Percentiles rank a stretch among this genome's conserved stretches.
phyloP scores from a whole-genome alignment of 106 monocot species.

The Vanilla planifolia region DNA sequence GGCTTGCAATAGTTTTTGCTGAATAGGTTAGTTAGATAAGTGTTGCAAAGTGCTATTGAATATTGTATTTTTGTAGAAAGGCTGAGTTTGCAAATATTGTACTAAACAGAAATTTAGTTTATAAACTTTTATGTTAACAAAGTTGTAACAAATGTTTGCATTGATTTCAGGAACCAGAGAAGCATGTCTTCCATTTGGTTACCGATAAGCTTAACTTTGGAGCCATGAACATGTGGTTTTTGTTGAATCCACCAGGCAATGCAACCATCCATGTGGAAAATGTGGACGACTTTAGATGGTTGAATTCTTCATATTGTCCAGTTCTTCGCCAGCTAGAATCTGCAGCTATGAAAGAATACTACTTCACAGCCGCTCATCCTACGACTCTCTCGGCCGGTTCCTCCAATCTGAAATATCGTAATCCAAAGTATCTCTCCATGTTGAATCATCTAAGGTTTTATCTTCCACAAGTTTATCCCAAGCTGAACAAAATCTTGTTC shows the following conservation, averaged over 20 bases:
- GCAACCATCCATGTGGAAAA: slow-evolving; percentile 80
- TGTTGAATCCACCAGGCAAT: slow-evolving; percentile 65
- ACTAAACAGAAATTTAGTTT: too few relatives aligned
- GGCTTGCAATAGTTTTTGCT: too few relatives aligned
- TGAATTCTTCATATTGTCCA: slow-evolving; percentile 76
- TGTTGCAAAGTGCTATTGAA: too few relatives aligned
- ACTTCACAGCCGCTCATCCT: slow-evolving; percentile 61
- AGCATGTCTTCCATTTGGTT: slow-evolving; percentile 78
- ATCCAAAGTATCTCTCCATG: slow-evolving; percentile 76
- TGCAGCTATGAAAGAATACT: slow-evolving; percentile 74
- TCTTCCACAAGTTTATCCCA: slow-evolving; percentile 66
- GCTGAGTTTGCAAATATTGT: too few relatives aligned
- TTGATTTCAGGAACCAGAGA: slow-evolving; percentile 62
- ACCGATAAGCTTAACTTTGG: slow-evolving; percentile 85
- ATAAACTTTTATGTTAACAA: too few relatives aligned
- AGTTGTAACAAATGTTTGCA: background rate
- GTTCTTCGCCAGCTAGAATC: slow-evolving; percentile 71
- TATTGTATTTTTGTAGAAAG: too few relatives aligned
- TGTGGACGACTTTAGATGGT: slow-evolving; percentile 76
- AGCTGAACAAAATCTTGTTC: slow-evolving; percentile 64
- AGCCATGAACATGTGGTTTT: slow-evolving; percentile 89
- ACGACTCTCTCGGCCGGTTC: slow-evolving; percentile 65
- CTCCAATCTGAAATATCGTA: slow-evolving; percentile 62
- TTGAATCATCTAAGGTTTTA: slow-evolving; percentile 72
- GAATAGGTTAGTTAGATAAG: too few relatives aligned